Base-by-base conservation (phyloP, 768 basidiomycete species). In the Thelephora ganbajun region DNA sequence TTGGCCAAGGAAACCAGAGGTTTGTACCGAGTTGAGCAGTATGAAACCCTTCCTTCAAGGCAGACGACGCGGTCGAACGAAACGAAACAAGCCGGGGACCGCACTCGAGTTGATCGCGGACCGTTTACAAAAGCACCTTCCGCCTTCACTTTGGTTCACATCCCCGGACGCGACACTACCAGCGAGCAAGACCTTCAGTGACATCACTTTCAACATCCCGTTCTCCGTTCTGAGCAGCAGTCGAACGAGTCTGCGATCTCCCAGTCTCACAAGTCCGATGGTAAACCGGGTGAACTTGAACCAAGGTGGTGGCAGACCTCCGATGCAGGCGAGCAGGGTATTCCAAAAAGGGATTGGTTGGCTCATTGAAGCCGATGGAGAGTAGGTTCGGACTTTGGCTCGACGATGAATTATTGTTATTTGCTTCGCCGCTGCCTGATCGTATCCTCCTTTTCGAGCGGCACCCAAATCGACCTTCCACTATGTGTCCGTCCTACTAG, bases 361-460 rank as follows among this genome's bases (percentile, higher is more conserved):
- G n/a, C 69, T 98, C 23, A 80, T 98, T 49, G 94, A 93, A 36
- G 85, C 80, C 11, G 91, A 92, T 51, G 82, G 79, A 18, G 60
- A 59, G 45, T 50, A n/a, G n/a, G n/a, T n/a, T n/a, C n/a, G 11
- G 22, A 33, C 22, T 34, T 19, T 11, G 13, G n/a, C n/a, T n/a
- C n/a, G n/a, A n/a, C n/a, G n/a, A n/a, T n/a, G n/a, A n/a, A n/a
- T n/a, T n/a, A n/a, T n/a, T n/a, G n/a, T n/a, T n/a, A n/a, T n/a
- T n/a, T n/a, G n/a, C n/a, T n/a, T n/a, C n/a, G n/a, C n/a, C n/a
- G n/a, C n/a, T n/a, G n/a, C n/a, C n/a, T n/a, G n/a, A n/a, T n/a
- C n/a, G n/a, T n/a, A n/a, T n/a, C n/a, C n/a, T n/a, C n/a, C n/a
- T n/a, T n/a, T n/a, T n/a, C n/a, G n/a, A n/a, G n/a, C n/a, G n/a